A percentile compares a stretch with the other conserved stretches of the same genome.
Conservation (phyloP, 495 filamentous ascomycete genomes). For the Articulospora tetracladia region DNA sequence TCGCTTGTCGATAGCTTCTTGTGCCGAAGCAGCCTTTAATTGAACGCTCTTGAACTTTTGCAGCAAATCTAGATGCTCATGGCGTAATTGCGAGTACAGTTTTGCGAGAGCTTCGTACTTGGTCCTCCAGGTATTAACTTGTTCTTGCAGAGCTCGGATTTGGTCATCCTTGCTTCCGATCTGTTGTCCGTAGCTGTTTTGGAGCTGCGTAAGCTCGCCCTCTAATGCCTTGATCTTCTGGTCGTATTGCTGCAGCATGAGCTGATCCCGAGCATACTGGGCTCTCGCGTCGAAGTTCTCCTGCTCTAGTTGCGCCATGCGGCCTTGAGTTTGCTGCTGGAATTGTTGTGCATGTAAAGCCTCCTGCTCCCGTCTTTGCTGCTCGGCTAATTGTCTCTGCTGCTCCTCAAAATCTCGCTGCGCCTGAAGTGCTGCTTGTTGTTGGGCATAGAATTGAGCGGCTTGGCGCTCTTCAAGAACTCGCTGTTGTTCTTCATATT, state of each 20-base stretch:
- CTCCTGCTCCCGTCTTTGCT: slow-evolving; percentile 87
- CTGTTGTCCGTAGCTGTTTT: slow-evolving; percentile 80
- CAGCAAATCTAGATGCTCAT: slow-evolving; percentile 90
- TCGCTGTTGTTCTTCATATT: slow-evolving; percentile 90
- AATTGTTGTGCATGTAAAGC: slow-evolving; percentile 83
- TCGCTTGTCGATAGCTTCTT: slow-evolving; percentile 91
- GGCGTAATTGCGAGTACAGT: slow-evolving; percentile 91
- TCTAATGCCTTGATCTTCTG: slow-evolving; percentile 89
- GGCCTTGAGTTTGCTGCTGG: slow-evolving; percentile 86
- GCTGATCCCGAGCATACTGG: slow-evolving; percentile 93
- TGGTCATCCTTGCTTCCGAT: slow-evolving; percentile 88
- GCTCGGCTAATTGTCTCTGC: slow-evolving; percentile 81
- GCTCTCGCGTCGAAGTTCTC: slow-evolving; percentile 92
- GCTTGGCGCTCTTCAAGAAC: slow-evolving; percentile 81
- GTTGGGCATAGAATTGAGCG: slow-evolving; percentile 58
- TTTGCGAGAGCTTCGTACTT: slow-evolving; percentile 98
- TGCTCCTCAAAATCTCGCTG: slow-evolving; percentile 95
- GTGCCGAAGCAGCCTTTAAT: slow-evolving; percentile 91
- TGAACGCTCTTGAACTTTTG: slow-evolving; percentile 95
- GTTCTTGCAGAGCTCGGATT: slow-evolving; percentile 86
- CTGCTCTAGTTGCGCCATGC: slow-evolving; percentile 87
- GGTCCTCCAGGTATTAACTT: slow-evolving; percentile 92
- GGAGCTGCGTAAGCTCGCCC: slow-evolving; percentile 76
- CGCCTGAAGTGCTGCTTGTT: slow-evolving; percentile 73
- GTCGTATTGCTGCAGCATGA: slow-evolving; percentile 97